phyloP scores from a whole-genome alignment of 768 basidiomycete species.

The Punctularia strigosozonata region DNA sequence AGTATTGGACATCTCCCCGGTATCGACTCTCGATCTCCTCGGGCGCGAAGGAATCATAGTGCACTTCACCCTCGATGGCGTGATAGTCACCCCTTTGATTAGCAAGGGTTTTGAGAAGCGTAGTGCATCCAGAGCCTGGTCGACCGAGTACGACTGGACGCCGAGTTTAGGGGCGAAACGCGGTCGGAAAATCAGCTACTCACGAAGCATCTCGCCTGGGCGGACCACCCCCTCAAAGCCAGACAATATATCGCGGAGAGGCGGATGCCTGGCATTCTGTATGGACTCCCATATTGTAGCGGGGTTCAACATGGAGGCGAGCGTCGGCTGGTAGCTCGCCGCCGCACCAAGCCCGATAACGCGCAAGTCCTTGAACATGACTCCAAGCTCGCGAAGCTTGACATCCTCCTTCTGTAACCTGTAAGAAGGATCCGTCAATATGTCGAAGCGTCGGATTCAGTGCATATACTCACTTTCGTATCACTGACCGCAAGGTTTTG shows the following conservation, averaged over 20 bases:
- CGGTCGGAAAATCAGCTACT: conserved; percentile 17
- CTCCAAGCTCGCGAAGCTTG: conserved; percentile 43
- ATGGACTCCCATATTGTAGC: conserved; percentile 29
- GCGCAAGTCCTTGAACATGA: conserved; percentile 43
- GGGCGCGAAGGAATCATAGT: conserved; percentile 67
- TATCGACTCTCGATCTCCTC: conserved; percentile 50
- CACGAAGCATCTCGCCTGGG: conserved; percentile 62
- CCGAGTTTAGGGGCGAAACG: not conserved
- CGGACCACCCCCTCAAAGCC: conserved; percentile 45
- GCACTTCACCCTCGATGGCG: conserved; percentile 53
- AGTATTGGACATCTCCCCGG: conserved; percentile 74
- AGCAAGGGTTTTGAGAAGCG: conserved; percentile 71
- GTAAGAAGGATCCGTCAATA: not conserved
- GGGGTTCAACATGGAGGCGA: conserved; percentile 55
- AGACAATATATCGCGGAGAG: conserved; percentile 39
- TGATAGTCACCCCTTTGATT: conserved; percentile 66
- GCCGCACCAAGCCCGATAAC: conserved; percentile 50
- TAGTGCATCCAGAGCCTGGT: conserved; percentile 78
- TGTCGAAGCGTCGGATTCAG: not conserved
- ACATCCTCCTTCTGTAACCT: conserved; percentile 41
- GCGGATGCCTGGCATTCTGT: conserved; percentile 42
- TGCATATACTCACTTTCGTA: conserved; percentile 12
- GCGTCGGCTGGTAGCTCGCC: conserved; percentile 41
- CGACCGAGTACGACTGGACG: conserved; percentile 68
- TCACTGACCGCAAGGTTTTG: conserved; percentile 12